A percentile compares a stretch with the other conserved stretches of the same genome.
Evolutionary conservation across 495 filamentous ascomycete genomes (phyloP).

Genomic region (Elaphomyces granulatus): DNA sequence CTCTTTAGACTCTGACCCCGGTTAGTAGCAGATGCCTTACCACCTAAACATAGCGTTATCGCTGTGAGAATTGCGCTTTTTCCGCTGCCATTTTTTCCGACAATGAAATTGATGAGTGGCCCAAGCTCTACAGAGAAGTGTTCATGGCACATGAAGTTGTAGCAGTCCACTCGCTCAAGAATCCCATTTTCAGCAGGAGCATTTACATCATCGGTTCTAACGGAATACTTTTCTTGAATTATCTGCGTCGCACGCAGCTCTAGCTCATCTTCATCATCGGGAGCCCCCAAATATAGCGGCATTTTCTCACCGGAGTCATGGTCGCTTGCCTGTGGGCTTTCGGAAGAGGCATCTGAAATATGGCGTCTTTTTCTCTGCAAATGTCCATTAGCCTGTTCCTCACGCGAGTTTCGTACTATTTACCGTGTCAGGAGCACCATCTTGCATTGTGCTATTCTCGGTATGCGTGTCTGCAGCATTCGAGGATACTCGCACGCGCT

Average conservation of each 20-base stretch:
- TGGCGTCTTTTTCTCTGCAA: slow-evolving; percentile 27
- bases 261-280: slow-evolving; percentile 32
- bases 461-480: no score
- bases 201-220: slow-evolving; percentile 46
- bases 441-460: no score
- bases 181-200: slow-evolving; percentile 69
- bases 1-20: slow-evolving; percentile 80
- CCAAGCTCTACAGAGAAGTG: slow-evolving; percentile 69
- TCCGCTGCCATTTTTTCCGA: slow-evolving; percentile 96
- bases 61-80: slow-evolving; percentile 96
- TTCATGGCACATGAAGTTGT: slow-evolving; percentile 91
- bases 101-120: slow-evolving; percentile 92
- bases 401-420: no score
- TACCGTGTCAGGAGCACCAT: no score
- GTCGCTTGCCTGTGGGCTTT: slow-evolving; percentile 18
- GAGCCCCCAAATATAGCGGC: slow-evolving; percentile 26
- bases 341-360: slow-evolving; percentile 11
- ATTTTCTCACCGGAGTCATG: slow-evolving; percentile 9
- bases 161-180: slow-evolving; percentile 66
- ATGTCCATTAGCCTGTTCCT: slow-evolving; percentile 13
- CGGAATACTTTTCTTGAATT: slow-evolving; percentile 42
- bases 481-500: no score
- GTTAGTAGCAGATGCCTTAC: slow-evolving; percentile 90
- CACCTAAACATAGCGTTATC: slow-evolving; percentile 84
- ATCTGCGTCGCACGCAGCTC: slow-evolving; percentile 60